These are phyloP conservation scores for Epithele typhae DNA, from an alignment of 768 basidiomycete species.

Conservation along the genomic window DNA sequence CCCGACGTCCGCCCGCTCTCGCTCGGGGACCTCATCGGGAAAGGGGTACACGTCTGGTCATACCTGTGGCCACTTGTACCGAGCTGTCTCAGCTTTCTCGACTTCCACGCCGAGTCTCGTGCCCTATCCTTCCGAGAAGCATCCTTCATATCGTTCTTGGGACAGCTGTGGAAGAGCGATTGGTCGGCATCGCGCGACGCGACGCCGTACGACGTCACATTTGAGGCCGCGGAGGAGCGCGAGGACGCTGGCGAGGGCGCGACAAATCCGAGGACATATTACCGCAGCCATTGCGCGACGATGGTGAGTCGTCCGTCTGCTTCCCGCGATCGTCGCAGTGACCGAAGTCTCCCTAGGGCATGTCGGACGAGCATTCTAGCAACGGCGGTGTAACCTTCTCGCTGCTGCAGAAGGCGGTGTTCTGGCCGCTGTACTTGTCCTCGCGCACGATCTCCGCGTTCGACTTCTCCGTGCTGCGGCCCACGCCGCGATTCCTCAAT, in stretches of 20 bases:
- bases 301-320: conserved; percentile 32
- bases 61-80: conserved; percentile 42
- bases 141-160: conserved; percentile 29
- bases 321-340: no score
- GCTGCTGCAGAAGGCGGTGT: background rate
- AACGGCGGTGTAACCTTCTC: background rate
- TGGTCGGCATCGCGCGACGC: conserved; percentile 47
- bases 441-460: conserved; percentile 33
- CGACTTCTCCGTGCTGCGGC: conserved; percentile 34
- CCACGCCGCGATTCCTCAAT: conserved; percentile 31
- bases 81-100: conserved; percentile 19
- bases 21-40: conserved; percentile 34
- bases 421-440: conserved; percentile 23
- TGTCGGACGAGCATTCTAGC: background rate
- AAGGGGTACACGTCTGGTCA: conserved; percentile 37
- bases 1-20: conserved; percentile 40
- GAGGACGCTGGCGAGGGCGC: conserved; percentile 36
- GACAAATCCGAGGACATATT: conserved; percentile 34
- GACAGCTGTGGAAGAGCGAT: conserved; percentile 41
- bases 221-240: conserved; percentile 39
- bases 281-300: conserved; percentile 37
- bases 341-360: no score
- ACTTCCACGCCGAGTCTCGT: conserved; percentile 42
- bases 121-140: conserved; percentile 36
- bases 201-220: conserved; percentile 44